A percentile compares a stretch with the other conserved stretches of the same genome.
Conservation (phyloP, 2,329 filamentous ascomycete genomes). For the Trichoderma hamatum region DNA sequence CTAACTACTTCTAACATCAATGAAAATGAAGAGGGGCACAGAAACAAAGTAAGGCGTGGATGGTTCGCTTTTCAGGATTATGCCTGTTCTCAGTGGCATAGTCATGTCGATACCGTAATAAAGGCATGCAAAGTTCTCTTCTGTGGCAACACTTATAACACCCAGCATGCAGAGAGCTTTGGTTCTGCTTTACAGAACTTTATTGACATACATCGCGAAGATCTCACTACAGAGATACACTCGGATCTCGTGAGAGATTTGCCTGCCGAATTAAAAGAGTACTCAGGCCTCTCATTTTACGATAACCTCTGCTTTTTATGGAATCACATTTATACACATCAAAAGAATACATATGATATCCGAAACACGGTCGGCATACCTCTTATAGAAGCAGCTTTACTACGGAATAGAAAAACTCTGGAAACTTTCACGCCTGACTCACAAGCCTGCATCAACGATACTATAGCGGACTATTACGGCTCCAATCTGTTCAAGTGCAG, state of each 20-base stretch:
- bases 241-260: neutral
- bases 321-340: constrained; percentile 16
- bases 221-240: neutral
- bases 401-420: neutral
- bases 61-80: constrained; percentile 20
- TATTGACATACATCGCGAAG: neutral
- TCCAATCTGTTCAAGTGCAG: constrained; percentile 11
- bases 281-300: neutral
- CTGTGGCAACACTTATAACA: too few species aligned
- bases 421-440: neutral
- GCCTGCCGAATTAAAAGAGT: neutral
- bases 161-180: neutral
- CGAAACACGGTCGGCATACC: neutral
- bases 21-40: neutral
- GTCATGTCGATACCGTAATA: neutral
- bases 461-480: constrained; percentile 3
- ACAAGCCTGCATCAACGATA: neutral
- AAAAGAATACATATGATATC: neutral
- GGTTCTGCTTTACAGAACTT: neutral
- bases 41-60: neutral
- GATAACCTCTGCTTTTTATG: neutral
- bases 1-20: neutral
- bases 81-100: constrained; percentile 18
- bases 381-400: neutral
- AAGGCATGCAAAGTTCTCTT: neutral